Evolutionary conservation across 192 early-diverging fungal genomes (phyloP), one percentile per base, ranked within the genome.

Genomic region (Coemansia sp.): DNA sequence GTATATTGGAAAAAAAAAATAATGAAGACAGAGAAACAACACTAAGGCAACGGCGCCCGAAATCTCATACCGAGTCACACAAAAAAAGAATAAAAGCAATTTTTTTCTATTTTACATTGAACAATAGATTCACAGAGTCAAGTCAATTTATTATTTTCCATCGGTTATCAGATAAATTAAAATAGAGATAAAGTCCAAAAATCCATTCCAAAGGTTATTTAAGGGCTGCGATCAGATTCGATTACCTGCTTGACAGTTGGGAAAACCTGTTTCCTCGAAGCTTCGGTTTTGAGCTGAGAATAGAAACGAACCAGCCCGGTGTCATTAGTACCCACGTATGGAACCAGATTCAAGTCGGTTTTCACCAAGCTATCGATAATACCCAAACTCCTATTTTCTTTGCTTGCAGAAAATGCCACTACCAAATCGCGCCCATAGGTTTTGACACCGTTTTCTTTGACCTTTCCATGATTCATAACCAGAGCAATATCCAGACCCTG

Each of bases 391-490:
- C 25, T 14, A n/a, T 61, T 29, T 3, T 12, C 7, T 30, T 29
- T 55, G 52, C 29, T 10, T 28, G 45, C 25, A 28, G 38, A 30
- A 40, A 75, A 80, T 0, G 55, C 68, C 17, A 81, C 68, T 0
- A 61, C n/a, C 34, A 81, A 30, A 30, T 81, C 73, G 11, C 79
- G 66, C 2, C 79, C 79, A 36, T 76, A 81, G 5, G 22, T 42
- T 32, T 81, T 81, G 11, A 31, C 40, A 0, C 62, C 68, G 11
- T 50, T 31, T 29, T 70, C 59, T n/a, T 67, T 72, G 0, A 56
- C 67, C 61, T 81, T 81, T 18, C 79, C 79, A 12, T 76, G 79
- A 7, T 70, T 76, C 79, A 81, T 81, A 2, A 81, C 73, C 56
- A 81, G 48, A 2, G 70, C 73, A 16, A 81, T 42, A 12, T 81